phyloP scores from a whole-genome alignment of 1,139 yeast species.

The Saccharomycopsis phalli region DNA sequence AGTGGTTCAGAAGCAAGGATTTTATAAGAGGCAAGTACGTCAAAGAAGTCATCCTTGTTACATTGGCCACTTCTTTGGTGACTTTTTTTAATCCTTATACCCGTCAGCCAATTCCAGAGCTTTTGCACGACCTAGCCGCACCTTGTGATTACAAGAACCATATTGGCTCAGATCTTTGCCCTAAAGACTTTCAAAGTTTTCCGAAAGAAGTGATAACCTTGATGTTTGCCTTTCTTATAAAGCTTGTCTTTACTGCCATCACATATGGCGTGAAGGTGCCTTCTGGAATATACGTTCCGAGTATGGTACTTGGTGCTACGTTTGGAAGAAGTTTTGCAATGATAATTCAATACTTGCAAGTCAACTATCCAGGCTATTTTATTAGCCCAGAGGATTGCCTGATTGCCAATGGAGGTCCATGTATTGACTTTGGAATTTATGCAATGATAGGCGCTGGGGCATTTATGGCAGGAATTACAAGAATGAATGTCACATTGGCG shows the following conservation, averaged over 20 bases:
- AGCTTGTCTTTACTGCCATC: constrained; percentile 39
- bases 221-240: constrained; percentile 37
- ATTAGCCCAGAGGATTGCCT: constrained; percentile 20
- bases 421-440: constrained; percentile 52
- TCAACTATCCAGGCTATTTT: constrained; percentile 23
- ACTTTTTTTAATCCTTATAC: constrained; percentile 49
- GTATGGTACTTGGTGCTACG: constrained; percentile 61
- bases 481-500: constrained; percentile 57
- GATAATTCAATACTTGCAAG: constrained; percentile 35
- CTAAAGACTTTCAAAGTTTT: constrained; percentile 29
- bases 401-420: constrained; percentile 23
- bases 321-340: constrained; percentile 50
- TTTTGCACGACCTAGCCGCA: constrained; percentile 44
- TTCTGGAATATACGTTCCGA: constrained; percentile 60
- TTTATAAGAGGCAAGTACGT: constrained; percentile 36
- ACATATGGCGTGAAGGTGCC: constrained; percentile 60
- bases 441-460: constrained; percentile 64
- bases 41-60: constrained; percentile 40
- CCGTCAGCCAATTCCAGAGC: constrained; percentile 44
- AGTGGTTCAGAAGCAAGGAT: constrained; percentile 31
- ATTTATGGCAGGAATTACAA: constrained; percentile 59
- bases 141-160: constrained; percentile 32
- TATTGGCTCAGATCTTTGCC: constrained; percentile 32
- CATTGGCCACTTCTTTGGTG: constrained; percentile 40
- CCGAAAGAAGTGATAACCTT: constrained; percentile 32